phyloP scores from a whole-genome alignment of 306 rosid genomes.

The Benincasa hispida region DNA sequence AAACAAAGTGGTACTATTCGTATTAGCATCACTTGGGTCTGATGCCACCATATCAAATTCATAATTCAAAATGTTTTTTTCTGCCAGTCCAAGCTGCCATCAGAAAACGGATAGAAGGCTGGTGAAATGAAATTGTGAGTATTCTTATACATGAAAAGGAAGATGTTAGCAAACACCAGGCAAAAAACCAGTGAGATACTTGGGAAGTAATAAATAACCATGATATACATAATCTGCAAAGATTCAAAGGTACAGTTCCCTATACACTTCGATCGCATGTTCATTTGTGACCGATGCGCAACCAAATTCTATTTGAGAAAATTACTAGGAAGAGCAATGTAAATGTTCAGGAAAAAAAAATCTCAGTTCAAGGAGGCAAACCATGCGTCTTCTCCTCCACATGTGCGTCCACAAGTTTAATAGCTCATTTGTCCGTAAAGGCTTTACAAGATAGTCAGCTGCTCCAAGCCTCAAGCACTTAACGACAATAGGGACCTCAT shows the following conservation, averaged over 20 bases:
- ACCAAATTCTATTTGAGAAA: background rate
- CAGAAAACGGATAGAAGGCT: background rate
- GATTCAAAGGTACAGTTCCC: background rate
- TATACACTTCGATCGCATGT: background rate
- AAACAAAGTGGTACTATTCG: conserved; percentile 84
- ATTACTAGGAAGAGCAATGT: background rate
- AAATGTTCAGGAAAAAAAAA: background rate
- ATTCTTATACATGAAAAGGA: background rate
- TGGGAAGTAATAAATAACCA: background rate
- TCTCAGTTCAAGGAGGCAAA: conserved; percentile 20
- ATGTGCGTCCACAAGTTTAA: conserved; percentile 93
- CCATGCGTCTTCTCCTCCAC: conserved; percentile 99
- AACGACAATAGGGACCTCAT: conserved; percentile 87
- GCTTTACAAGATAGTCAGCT: conserved; percentile 98
- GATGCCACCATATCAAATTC: conserved; percentile 70
- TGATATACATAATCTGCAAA: background rate
- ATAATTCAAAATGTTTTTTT: conserved; percentile 68
- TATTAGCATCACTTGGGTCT: conserved; percentile 86
- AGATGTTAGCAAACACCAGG: background rate
- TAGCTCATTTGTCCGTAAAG: conserved; percentile 93
- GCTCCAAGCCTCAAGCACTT: conserved; percentile 98
- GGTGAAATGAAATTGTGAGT: background rate
- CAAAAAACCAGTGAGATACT: background rate
- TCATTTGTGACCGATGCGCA: background rate
- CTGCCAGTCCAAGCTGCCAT: conserved; percentile 91